These are phyloP conservation scores for Pseudogymnoascus sp. DNA, from an alignment of 2,329 filamentous ascomycete genomes.

Conservation along the genomic window DNA sequence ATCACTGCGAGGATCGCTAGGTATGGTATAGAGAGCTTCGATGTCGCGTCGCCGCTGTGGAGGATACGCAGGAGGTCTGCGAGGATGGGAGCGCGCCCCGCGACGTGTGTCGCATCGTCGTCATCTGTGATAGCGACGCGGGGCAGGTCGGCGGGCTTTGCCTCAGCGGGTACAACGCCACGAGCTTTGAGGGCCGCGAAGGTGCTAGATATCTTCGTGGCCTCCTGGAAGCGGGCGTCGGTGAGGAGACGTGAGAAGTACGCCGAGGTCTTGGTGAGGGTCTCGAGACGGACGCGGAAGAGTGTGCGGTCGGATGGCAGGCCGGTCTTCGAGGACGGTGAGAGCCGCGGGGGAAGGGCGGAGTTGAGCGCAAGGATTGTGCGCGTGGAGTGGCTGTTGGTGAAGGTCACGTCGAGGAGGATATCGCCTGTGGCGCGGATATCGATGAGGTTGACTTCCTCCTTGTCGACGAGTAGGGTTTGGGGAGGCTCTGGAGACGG, in stretches of 20 bases:
- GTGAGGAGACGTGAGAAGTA: constrained; percentile 63
- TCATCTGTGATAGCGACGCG: constrained; percentile 56
- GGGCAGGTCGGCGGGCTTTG: constrained; percentile 47
- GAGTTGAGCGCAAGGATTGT: constrained; percentile 12
- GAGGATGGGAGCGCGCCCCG: constrained; percentile 52
- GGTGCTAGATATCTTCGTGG: constrained; percentile 41
- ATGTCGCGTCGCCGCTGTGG: constrained; percentile 44
- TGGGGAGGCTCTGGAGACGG: neutral
- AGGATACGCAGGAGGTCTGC: constrained; percentile 59
- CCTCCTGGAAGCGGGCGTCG: constrained; percentile 55
- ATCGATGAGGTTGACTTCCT: constrained; percentile 31
- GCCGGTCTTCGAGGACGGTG: constrained; percentile 12
- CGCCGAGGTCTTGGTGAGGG: constrained; percentile 51
- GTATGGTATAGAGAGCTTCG: constrained; percentile 46
- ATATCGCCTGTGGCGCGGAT: constrained; percentile 54
- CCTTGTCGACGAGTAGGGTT: constrained; percentile 18
- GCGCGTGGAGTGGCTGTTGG: constrained; percentile 39
- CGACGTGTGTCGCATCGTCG: constrained; percentile 54
- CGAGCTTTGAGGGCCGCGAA: constrained; percentile 40
- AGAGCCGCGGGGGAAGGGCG: constrained; percentile 8
- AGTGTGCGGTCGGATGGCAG: constrained; percentile 22
- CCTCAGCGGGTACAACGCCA: constrained; percentile 40
- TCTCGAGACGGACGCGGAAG: constrained; percentile 52
- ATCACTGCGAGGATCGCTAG: constrained; percentile 60
- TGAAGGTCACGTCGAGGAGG: constrained; percentile 57